Base-by-base conservation (phyloP, 768 basidiomycete genomes). In the Collybia sp. region DNA sequence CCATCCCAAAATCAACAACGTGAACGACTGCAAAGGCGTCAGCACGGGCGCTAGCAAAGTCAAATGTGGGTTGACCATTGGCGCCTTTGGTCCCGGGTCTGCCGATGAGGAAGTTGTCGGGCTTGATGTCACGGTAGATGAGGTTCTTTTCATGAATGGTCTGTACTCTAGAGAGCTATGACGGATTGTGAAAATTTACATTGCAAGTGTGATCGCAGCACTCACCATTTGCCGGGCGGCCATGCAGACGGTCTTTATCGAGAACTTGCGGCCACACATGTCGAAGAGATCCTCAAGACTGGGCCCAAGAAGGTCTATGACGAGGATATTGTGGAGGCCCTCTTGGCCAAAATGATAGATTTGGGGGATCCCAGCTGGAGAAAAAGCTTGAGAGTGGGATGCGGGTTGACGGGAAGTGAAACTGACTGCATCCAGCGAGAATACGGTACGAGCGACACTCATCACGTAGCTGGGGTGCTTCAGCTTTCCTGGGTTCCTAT, bases 291-390 rank as follows among this genome's bases (percentile, higher is more conserved):
- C 96, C 68, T 99, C 96, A 52, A 99, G 66, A 63, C 89, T 93
- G 10, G 95, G 95, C 2, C 96, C 96, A 30, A 99, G 80, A 31
- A 99, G 80, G 71, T 99, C 96, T 59, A 99, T 98, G 54, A 99
- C 94, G 50, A 99, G 82, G 53, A 99, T 94, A 60, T 99, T 98
- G 72, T 99, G 94, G 20, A 98, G 78, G 12, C 89, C 96, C 67
- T 99, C 96, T 69, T 97, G 94, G 40, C 96, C 96, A 64, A 98
- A 99, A 69, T 99, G 95, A 72, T 98, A 97, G 66, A 99, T 97
- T 71, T 98, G 94, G 19, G 94, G 95, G 41, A 99, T 95, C 16
- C 96, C 95, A 53, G 84, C 94, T 97, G 67, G 45, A 53, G 46
- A 53, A 25, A 25, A 25, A 8, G 25, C 35, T 49, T 48, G 51